Percentiles rank a stretch among this genome's conserved stretches.
Evolutionary conservation across 73 alveolate genomes (phyloP).

Genomic region (Breviolum minutum): DNA sequence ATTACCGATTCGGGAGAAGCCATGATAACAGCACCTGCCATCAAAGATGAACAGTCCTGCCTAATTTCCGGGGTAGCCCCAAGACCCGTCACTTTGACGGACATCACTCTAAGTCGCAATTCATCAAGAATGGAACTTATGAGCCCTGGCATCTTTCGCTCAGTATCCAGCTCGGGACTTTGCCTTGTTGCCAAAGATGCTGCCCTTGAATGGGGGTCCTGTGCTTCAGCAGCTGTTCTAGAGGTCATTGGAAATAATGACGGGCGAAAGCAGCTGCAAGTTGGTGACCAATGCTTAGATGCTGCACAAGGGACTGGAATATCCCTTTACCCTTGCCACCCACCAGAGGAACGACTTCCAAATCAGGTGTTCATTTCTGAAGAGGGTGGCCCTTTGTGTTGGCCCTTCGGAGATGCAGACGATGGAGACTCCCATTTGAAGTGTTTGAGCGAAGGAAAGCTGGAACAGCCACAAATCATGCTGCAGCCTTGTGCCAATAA

Average conservation of each 20-base stretch:
- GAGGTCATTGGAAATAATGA: neutral
- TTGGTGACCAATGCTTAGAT: conserved; percentile 23
- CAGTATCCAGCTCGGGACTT: neutral
- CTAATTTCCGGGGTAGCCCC: neutral
- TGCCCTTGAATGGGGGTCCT: conserved; percentile 6
- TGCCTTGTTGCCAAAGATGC: neutral
- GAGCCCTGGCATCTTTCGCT: conserved; percentile 11
- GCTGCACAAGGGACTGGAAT: conserved; percentile 46
- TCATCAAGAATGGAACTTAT: neutral
- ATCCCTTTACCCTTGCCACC: conserved; percentile 22
- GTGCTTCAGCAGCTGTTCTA: neutral
- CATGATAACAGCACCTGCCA: neutral
- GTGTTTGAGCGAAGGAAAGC: conserved; percentile 28
- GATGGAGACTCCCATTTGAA: conserved; percentile 6
- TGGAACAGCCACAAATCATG: conserved; percentile 20
- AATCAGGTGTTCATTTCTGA: conserved; percentile 41
- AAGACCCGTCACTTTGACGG: neutral
- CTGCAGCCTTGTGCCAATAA: conserved; percentile 36
- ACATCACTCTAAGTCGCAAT: neutral
- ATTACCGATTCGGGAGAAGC: conserved; percentile 34
- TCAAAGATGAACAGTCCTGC: neutral
- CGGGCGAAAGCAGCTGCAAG: conserved; percentile 46
- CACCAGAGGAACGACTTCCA: conserved; percentile 8
- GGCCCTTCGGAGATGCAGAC: conserved; percentile 50
- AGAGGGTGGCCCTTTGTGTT: conserved; percentile 23